Percentiles rank a stretch among this genome's conserved stretches.
Conservation (phyloP, 306 rosid species). For the Notholithocarpus densiflorus region DNA sequence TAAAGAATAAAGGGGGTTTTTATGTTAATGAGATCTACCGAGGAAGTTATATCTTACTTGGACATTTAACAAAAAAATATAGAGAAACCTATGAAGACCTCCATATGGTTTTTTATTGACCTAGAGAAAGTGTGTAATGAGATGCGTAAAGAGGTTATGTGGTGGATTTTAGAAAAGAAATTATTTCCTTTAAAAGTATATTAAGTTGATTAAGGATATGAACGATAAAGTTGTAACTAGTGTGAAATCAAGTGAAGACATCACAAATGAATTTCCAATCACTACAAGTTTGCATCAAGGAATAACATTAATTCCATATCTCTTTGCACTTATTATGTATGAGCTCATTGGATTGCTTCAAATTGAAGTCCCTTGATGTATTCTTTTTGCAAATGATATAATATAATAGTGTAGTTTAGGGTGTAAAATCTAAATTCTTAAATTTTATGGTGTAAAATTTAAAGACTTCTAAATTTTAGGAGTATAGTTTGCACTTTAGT, state of each 20-base stretch:
- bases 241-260: neutral
- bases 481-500: no score
- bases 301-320: neutral
- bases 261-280: neutral
- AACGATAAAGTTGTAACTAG: neutral
- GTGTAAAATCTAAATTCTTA: no score
- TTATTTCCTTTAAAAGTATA: neutral
- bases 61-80: neutral
- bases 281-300: neutral
- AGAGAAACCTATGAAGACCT: neutral
- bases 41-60: neutral
- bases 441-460: no score
- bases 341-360: neutral
- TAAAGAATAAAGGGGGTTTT: neutral
- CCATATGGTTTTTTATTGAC: neutral
- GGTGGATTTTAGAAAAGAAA: neutral
- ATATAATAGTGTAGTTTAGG: neutral
- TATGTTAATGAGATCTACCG: neutral
- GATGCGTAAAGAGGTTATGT: neutral
- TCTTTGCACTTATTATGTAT: neutral
- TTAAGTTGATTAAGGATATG: neutral
- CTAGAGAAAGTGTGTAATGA: neutral
- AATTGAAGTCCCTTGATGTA: neutral
- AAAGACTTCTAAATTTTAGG: no score
- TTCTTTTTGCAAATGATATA: neutral